Evolutionary conservation across 208 protist genomes (phyloP).

Genomic region (Acanthamoeba royreba): DNA sequence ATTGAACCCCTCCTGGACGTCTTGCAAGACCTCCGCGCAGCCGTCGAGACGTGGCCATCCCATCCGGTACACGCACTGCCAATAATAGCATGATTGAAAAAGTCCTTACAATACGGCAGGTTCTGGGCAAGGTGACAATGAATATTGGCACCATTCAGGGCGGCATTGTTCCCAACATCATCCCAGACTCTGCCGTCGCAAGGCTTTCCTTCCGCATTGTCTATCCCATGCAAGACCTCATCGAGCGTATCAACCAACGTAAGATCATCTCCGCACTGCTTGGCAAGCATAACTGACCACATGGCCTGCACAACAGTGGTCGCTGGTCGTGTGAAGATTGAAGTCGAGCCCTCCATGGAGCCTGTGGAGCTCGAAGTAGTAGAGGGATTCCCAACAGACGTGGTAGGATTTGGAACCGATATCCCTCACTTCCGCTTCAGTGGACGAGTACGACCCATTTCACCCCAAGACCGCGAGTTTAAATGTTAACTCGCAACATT

Average conservation of each 20-base stretch:
- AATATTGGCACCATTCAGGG: not conserved
- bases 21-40: not conserved
- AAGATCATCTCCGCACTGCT: not conserved
- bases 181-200: not conserved
- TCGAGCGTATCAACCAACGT: not conserved
- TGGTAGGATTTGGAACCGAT: not conserved
- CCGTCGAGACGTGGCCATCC: not conserved
- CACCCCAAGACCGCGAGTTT: not conserved
- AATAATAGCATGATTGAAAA: too few species aligned
- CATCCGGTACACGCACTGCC: not conserved
- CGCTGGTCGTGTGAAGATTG: not conserved
- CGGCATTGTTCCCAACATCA: not conserved
- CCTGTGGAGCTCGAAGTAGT: not conserved
- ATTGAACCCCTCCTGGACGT: not conserved
- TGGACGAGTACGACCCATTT: not conserved
- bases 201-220: not conserved
- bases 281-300: not conserved
- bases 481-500: too few species aligned
- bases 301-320: not conserved
- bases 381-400: not conserved
- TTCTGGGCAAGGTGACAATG: not conserved
- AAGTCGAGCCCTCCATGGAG: not conserved
- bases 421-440: not conserved
- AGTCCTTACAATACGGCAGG: too few species aligned
- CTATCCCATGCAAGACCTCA: not conserved